Percentiles rank a stretch among this genome's conserved stretches.
phyloP scores from a whole-genome alignment of 371 early-diverging fungal species.

The Syncephalastrum sp. region DNA sequence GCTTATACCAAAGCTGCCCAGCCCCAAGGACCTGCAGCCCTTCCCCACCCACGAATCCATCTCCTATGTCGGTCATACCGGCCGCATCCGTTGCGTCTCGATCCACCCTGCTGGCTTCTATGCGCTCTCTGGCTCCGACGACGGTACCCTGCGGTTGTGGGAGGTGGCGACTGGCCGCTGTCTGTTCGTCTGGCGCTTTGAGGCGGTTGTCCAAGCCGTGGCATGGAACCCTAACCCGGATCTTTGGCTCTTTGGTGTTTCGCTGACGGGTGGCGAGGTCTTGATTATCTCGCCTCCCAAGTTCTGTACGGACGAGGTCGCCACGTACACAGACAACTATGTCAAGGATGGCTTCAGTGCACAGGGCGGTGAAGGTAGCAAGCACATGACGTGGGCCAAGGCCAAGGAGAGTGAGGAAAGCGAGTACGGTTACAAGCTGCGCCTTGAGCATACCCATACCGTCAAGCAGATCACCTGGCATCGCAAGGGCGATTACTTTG shows the following conservation, averaged over 20 bases:
- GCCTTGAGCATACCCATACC: conserved; percentile 52
- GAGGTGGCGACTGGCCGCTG: conserved; percentile 91
- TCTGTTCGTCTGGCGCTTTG: conserved; percentile 71
- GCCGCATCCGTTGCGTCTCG: conserved; percentile 78
- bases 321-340: conserved; percentile 49
- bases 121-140: conserved; percentile 88
- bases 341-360: conserved; percentile 51
- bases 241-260: conserved; percentile 78
- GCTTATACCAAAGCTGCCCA: conserved; percentile 93
- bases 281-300: conserved; percentile 54
- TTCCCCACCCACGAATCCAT: conserved; percentile 87
- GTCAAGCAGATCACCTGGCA: conserved; percentile 92
- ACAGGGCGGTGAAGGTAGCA: conserved; percentile 29
- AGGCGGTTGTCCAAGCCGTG: conserved; percentile 67
- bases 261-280: conserved; percentile 57
- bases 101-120: conserved; percentile 90
- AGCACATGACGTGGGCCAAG: conserved; percentile 58
- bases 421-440: conserved; percentile 54
- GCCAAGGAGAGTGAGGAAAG: conserved; percentile 53
- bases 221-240: conserved; percentile 90
- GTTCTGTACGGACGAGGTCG: conserved; percentile 48
- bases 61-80: conserved; percentile 80
- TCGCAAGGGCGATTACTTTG: conserved; percentile 94
- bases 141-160: conserved; percentile 87
- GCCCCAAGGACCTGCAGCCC: conserved; percentile 92